Percentiles rank a stretch among this genome's conserved stretches.
phyloP scores from a whole-genome alignment of 2,329 filamentous ascomycete genomes.

The Exophiala mesophila region DNA sequence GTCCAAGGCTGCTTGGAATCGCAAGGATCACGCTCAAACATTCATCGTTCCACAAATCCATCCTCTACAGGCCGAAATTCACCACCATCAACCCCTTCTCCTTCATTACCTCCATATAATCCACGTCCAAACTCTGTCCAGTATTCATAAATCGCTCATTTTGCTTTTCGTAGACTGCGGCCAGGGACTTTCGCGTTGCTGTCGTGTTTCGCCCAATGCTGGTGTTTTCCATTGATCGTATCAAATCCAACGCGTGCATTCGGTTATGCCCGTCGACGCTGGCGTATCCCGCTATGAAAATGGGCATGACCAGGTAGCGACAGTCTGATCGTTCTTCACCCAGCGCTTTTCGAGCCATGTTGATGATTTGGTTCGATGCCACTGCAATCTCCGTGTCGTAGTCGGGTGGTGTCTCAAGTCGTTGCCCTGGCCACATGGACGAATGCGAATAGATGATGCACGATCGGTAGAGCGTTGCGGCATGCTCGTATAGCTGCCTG shows the following conservation, averaged over 20 bases:
- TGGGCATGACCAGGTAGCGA: constrained; percentile 48
- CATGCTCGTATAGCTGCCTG: constrained; percentile 42
- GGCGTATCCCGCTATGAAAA: constrained; percentile 51
- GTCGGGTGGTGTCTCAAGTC: constrained; percentile 35
- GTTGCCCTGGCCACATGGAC: constrained; percentile 49
- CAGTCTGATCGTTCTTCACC: constrained; percentile 37
- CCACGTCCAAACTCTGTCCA: constrained; percentile 41
- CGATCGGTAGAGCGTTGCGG: constrained; percentile 45
- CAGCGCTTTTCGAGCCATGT: constrained; percentile 39
- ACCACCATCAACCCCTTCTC: constrained; percentile 45
- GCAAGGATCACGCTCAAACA: constrained; percentile 2
- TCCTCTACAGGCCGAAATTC: constrained; percentile 47
- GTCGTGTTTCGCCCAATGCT: constrained; percentile 47
- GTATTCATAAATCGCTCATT: constrained; percentile 37
- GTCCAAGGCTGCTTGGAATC: constrained; percentile 1
- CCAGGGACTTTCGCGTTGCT: constrained; percentile 42
- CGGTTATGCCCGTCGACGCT: constrained; percentile 40
- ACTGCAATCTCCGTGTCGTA: constrained; percentile 41
- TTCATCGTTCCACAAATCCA: too few relatives aligned
- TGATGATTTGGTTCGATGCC: constrained; percentile 43
- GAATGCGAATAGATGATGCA: constrained; percentile 51
- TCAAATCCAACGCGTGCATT: constrained; percentile 44
- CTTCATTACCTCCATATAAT: constrained; percentile 48
- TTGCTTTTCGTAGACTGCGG: constrained; percentile 47
- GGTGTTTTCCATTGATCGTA: constrained; percentile 44